Conservation (phyloP, 768 basidiomycete genomes). For the Suillus lakei region DNA sequence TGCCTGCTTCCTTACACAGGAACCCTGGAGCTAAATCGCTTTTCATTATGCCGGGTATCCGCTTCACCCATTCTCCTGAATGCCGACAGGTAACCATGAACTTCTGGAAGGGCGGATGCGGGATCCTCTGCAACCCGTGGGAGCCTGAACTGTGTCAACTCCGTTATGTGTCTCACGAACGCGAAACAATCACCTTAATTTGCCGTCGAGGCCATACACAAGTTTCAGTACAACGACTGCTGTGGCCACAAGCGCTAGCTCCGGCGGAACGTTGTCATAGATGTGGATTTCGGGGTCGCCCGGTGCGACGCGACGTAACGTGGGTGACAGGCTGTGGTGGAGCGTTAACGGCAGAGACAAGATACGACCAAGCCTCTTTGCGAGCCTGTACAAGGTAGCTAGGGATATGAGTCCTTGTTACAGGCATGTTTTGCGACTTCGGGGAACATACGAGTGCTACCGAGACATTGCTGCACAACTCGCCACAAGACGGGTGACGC, state of each 20-base stretch:
- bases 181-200: constrained; percentile 49
- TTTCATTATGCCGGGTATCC: constrained; percentile 33
- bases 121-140: constrained; percentile 57
- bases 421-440: background rate
- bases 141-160: constrained; percentile 38
- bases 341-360: constrained; percentile 65
- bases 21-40: constrained; percentile 48
- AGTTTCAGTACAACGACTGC: constrained; percentile 80
- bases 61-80: constrained; percentile 44
- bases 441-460: constrained; percentile 71
- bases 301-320: constrained; percentile 37
- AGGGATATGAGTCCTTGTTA: constrained; percentile 11
- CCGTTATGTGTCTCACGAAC: constrained; percentile 5
- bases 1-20: constrained; percentile 47
- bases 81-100: constrained; percentile 50
- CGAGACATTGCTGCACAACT: constrained; percentile 59
- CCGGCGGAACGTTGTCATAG: constrained; percentile 70
- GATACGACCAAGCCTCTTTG: constrained; percentile 60
- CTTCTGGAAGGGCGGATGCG: constrained; percentile 59
- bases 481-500: constrained; percentile 81
- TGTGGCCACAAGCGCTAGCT: constrained; percentile 62
- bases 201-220: constrained; percentile 83
- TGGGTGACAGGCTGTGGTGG: constrained; percentile 57
- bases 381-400: constrained; percentile 67
- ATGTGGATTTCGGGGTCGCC: constrained; percentile 52